phyloP scores from a whole-genome alignment of 225 moss, liverwort and hornwort species.

The Ulota crispa region DNA sequence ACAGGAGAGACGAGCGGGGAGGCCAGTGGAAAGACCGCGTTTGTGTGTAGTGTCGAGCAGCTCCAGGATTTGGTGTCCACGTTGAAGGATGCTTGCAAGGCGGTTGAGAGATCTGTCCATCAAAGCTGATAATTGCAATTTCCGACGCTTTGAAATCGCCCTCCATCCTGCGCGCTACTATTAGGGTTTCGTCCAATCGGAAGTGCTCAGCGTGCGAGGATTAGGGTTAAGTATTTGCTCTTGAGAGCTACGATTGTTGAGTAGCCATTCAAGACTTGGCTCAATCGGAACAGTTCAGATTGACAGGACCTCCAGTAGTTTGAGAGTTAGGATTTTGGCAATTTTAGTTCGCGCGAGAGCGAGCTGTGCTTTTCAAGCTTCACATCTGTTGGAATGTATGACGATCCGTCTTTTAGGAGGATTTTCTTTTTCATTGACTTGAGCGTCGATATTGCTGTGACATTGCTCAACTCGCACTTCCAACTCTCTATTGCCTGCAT shows the following conservation, averaged over 20 bases:
- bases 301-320: background rate
- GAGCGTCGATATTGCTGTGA: background rate
- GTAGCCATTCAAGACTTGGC: background rate
- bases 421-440: background rate
- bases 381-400: background rate
- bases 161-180: background rate
- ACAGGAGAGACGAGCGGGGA: constrained; percentile 38
- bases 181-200: background rate
- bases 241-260: background rate
- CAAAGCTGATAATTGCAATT: constrained; percentile 22
- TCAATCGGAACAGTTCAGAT: background rate
- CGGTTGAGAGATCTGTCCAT: constrained; percentile 61
- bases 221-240: background rate
- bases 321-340: background rate
- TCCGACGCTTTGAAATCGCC: background rate
- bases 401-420: background rate
- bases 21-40: constrained; percentile 43
- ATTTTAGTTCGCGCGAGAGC: background rate
- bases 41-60: constrained; percentile 75
- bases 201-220: background rate
- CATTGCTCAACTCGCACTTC: background rate
- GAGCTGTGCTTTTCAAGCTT: constrained; percentile 4
- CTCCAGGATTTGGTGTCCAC: constrained; percentile 71
- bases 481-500: background rate
- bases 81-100: constrained; percentile 82